phyloP scores from a whole-genome alignment of 2,329 filamentous ascomycete species.

The Xylaria sp. region DNA sequence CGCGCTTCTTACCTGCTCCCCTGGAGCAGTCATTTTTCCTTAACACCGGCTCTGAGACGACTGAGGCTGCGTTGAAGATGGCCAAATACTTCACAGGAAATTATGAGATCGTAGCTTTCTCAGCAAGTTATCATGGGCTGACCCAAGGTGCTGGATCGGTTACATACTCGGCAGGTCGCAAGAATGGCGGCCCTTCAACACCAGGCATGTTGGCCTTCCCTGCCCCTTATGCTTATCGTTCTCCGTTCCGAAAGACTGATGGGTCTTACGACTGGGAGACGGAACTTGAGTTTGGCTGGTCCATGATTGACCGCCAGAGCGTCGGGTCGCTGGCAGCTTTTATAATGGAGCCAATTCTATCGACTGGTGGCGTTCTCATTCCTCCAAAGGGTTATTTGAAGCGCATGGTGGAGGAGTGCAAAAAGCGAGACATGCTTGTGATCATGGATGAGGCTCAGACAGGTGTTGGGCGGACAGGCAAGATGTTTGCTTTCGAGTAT shows the following conservation, averaged over 20 bases:
- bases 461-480: conserved; percentile 64
- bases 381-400: conserved; percentile 68
- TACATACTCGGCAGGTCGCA: conserved; percentile 23
- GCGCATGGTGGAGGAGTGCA: conserved; percentile 64
- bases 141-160: conserved; percentile 50
- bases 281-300: conserved; percentile 71
- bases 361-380: conserved; percentile 67
- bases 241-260: conserved; percentile 67
- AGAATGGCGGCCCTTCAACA: conserved; percentile 55
- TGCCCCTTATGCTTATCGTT: conserved; percentile 69
- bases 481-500: conserved; percentile 68
- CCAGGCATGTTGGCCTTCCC: conserved; percentile 68
- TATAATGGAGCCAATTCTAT: conserved; percentile 71
- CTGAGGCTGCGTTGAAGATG: conserved; percentile 71
- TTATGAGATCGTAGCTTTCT: conserved; percentile 71
- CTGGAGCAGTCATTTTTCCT: conserved; percentile 68
- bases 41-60: conserved; percentile 66
- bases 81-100: conserved; percentile 73
- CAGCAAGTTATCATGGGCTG: conserved; percentile 69
- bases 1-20: conserved; percentile 57
- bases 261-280: conserved; percentile 73
- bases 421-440: conserved; percentile 66
- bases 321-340: conserved; percentile 71
- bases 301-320: conserved; percentile 67
- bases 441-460: conserved; percentile 72